These are phyloP conservation scores for Aspergillus alliaceus DNA, from an alignment of 2,329 filamentous ascomycete species.

Conservation along the genomic window DNA sequence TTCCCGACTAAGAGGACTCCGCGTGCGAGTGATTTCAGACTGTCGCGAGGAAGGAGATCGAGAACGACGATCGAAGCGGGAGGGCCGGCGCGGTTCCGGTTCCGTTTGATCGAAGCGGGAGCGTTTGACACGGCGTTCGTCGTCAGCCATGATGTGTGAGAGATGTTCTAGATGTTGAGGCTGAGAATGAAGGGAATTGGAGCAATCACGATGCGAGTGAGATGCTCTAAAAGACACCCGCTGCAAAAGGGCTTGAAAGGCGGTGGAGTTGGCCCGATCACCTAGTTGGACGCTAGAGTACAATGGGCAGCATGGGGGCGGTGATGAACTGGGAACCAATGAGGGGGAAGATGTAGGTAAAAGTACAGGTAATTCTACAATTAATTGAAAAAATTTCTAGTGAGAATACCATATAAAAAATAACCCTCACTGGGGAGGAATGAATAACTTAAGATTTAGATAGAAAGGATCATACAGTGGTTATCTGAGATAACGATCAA, in stretches of 20 bases:
- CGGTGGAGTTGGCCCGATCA: neutral
- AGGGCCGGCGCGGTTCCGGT: constrained; percentile 71
- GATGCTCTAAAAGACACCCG: neutral
- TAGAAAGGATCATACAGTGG: no score
- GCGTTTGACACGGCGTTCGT: constrained; percentile 74
- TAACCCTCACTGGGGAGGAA: no score
- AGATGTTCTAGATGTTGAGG: neutral
- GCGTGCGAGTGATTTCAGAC: constrained; percentile 70
- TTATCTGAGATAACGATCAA: no score
- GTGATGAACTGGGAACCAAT: neutral
- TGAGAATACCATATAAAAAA: no score
- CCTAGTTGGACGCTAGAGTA: constrained; percentile 16
- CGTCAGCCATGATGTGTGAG: constrained; percentile 65
- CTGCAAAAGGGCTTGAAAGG: constrained; percentile 1
- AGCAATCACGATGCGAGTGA: neutral
- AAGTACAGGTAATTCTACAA: no score
- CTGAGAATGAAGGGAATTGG: neutral
- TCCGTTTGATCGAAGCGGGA: constrained; percentile 94
- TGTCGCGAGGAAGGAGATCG: constrained; percentile 72
- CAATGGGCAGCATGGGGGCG: neutral
- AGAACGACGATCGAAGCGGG: constrained; percentile 89
- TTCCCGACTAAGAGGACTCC: constrained; percentile 70
- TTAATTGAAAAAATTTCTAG: no score
- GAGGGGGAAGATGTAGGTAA: neutral
- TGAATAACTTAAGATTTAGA: no score